Percentiles rank a stretch among this genome's conserved stretches.
Conservation (phyloP, 768 basidiomycete species). For the Leccinum barrowsii region DNA sequence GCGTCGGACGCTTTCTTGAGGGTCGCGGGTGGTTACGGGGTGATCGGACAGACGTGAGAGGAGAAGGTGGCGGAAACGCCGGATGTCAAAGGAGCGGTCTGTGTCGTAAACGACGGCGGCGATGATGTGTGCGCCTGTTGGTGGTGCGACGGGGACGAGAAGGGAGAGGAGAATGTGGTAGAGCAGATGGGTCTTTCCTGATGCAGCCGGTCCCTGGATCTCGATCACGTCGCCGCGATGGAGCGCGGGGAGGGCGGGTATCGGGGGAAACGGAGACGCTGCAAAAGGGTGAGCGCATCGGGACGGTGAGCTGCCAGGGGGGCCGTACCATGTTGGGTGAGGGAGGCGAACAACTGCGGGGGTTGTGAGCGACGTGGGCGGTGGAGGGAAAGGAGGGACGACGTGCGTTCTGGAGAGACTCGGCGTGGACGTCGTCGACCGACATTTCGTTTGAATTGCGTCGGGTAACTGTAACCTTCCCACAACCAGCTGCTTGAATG, state of each 20-base stretch:
- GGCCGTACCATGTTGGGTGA: slow-evolving; percentile 38
- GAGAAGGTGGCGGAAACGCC: slow-evolving; percentile 53
- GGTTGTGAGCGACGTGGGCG: slow-evolving; percentile 6
- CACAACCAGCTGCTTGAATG: slow-evolving; percentile 15
- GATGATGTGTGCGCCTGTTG: slow-evolving; percentile 48
- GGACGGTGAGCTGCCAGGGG: background rate
- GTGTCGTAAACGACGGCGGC: slow-evolving; percentile 68
- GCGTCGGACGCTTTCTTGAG: slow-evolving; percentile 30
- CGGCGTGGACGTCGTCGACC: slow-evolving; percentile 16
- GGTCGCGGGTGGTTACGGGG: slow-evolving; percentile 13
- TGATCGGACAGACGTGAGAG: slow-evolving; percentile 39
- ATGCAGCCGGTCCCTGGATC: slow-evolving; percentile 69
- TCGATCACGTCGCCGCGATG: slow-evolving; percentile 64
- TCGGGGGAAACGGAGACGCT: slow-evolving; percentile 23
- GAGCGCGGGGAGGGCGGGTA: slow-evolving; percentile 29
- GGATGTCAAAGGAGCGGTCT: slow-evolving; percentile 60
- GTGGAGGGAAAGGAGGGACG: slow-evolving; percentile 9
- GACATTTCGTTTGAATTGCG: background rate
- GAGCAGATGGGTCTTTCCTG: slow-evolving; percentile 79
- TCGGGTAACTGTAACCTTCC: slow-evolving; percentile 3
- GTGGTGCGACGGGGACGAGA: slow-evolving; percentile 44
- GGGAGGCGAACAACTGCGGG: slow-evolving; percentile 41
- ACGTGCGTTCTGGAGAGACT: slow-evolving; percentile 36
- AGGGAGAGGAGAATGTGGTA: slow-evolving; percentile 60
- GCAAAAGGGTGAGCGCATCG: slow-evolving; percentile 30